Evolutionary conservation across 2,329 filamentous ascomycete genomes (phyloP), one percentile per base, ranked within the genome.

Genomic region (Calonectria multiphialidica): DNA sequence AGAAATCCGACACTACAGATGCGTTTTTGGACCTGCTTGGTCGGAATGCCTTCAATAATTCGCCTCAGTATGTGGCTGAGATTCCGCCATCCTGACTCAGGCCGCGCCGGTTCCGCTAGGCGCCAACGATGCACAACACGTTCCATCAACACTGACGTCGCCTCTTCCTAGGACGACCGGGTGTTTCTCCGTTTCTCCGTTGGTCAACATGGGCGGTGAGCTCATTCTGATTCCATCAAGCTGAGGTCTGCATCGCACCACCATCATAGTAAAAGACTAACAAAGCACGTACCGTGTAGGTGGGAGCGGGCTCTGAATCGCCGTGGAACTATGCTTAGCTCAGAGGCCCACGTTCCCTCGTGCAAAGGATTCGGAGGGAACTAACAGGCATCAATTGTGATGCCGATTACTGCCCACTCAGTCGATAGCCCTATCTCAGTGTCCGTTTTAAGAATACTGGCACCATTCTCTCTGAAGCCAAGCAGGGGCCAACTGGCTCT

Each of bases 201-300:
- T 50, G 67, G 49, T 35, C 25, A 18, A 42, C 40, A 21, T 53
- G 28, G 75, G 77, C 77, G 77, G 77, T 79, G 76, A 75, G 71
- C 53, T 61, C 55, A 59, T 64, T 69, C 68, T 66, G 59, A 61
- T 66, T 61, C 69, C 44, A 69, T 73, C 44, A 74, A 75, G 71
- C 70, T 78, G 77, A 77, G 72, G 57, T 68, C 73, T 73, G 74
- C 62, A 74, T 75, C 66, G 73, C 72, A 72, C 76, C 73, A 71
- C 74, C 55, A 40, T 57, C 65, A 70, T 69, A 23, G 70, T 53
- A 71, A 35, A 44, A 44, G 64, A 66, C 77, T 78, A 78, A 66
- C 42, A 37, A 74, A 72, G 77, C 77, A 79, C 70, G 76, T 71
- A 62, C 76, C 74, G 77, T 78, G 72, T 77, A 79, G 73, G 70